Conservation (phyloP, 2,329 filamentous ascomycete genomes). For the Penicillium occitanis region DNA sequence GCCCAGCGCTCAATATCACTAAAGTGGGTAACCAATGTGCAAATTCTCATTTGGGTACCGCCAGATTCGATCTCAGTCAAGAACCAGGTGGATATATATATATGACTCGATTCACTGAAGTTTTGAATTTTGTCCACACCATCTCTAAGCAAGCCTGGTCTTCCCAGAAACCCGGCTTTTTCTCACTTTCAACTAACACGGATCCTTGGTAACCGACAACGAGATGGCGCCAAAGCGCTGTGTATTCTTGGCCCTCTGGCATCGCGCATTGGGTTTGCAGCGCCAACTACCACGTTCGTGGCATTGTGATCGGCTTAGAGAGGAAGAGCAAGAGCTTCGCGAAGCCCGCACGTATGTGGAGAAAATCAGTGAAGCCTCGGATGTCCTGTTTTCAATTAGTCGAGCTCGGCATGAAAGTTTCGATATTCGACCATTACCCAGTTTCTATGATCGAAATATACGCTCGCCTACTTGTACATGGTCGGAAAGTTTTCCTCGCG, state of each 20-base stretch:
- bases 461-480: constrained; percentile 43
- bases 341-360: constrained; percentile 31
- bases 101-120: background rate
- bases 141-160: background rate
- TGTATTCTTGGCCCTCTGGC: constrained; percentile 1
- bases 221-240: background rate
- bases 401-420: constrained; percentile 43
- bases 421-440: constrained; percentile 32
- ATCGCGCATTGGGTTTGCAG: constrained; percentile 34
- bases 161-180: background rate
- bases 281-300: constrained; percentile 37
- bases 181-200: background rate
- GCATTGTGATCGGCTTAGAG: constrained; percentile 42
- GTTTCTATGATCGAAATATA: constrained; percentile 26
- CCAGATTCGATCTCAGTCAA: background rate
- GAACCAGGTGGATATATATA: background rate
- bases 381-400: constrained; percentile 46
- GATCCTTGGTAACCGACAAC: background rate
- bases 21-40: background rate
- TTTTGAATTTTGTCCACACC: background rate
- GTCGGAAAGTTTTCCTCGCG: constrained; percentile 46
- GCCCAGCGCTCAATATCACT: background rate
- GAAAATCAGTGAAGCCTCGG: constrained; percentile 48
- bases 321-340: constrained; percentile 42
- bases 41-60: background rate